Percentiles rank a stretch among this genome's conserved stretches.
Evolutionary conservation across 2,329 filamentous ascomycete species (phyloP).

Genomic region (Exophiala calicioides): DNA sequence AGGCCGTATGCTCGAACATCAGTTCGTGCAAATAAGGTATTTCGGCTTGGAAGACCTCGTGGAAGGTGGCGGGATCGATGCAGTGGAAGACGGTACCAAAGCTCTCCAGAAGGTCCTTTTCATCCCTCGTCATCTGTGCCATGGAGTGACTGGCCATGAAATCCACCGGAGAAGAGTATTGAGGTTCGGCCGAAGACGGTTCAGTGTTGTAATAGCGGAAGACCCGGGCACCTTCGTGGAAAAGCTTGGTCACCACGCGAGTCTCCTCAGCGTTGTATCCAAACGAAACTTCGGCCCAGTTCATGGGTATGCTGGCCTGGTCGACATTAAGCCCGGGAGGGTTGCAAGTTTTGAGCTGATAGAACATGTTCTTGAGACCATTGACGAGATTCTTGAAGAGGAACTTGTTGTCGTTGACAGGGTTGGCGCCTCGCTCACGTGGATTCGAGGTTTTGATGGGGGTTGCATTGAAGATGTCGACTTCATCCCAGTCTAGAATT

Average conservation of each 20-base stretch:
- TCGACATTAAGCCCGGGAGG: slow-evolving; percentile 69
- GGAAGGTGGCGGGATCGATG: slow-evolving; percentile 96
- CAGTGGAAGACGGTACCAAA: slow-evolving; percentile 99
- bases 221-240: slow-evolving; percentile 92
- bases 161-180: slow-evolving; percentile 80
- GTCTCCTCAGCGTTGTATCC: slow-evolving; percentile 98
- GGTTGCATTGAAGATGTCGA: slow-evolving; percentile 93
- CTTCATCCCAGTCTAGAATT: slow-evolving; percentile 93
- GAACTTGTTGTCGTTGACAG: slow-evolving; percentile 95
- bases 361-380: slow-evolving; percentile 94
- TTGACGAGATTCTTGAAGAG: slow-evolving; percentile 96
- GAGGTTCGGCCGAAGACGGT: slow-evolving; percentile 69
- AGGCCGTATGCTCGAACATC: slow-evolving; percentile 92
- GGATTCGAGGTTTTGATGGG: slow-evolving; percentile 95
- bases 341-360: slow-evolving; percentile 89
- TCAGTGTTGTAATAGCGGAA: slow-evolving; percentile 97
- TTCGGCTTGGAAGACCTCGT: slow-evolving; percentile 97
- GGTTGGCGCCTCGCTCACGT: slow-evolving; percentile 82
- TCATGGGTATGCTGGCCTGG: slow-evolving; percentile 72
- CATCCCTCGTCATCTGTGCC: slow-evolving; percentile 89
- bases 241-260: slow-evolving; percentile 92
- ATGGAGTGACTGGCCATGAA: slow-evolving; percentile 95
- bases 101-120: slow-evolving; percentile 94
- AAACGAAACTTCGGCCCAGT: slow-evolving; percentile 94
- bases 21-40: slow-evolving; percentile 96